These are phyloP conservation scores for Cladorrhinum sp. DNA, from an alignment of 2,329 filamentous ascomycete species.

Conservation along the genomic window DNA sequence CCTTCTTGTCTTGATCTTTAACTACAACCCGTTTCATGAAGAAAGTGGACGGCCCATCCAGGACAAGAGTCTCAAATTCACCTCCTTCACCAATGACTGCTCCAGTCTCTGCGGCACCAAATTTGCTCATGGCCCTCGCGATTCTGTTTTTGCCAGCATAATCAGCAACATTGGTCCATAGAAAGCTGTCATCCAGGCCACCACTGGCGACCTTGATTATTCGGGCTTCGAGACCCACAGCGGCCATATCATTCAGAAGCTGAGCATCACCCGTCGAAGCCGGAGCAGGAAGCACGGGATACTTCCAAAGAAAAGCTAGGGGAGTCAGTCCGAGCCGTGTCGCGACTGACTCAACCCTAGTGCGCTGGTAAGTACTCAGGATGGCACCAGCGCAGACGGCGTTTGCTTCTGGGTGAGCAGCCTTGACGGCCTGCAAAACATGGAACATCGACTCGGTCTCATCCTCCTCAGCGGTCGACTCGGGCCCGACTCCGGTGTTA, in stretches of 20 bases:
- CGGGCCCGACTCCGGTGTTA: background rate
- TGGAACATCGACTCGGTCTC: constrained; percentile 86
- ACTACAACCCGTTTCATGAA: constrained; percentile 72
- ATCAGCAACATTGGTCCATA: constrained; percentile 78
- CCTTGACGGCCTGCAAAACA: constrained; percentile 65
- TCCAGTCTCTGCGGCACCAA: constrained; percentile 62
- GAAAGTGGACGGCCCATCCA: constrained; percentile 71
- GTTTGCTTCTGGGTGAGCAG: constrained; percentile 73
- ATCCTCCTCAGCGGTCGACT: constrained; percentile 44
- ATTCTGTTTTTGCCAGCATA: constrained; percentile 45
- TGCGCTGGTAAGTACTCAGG: constrained; percentile 91
- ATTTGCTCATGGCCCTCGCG: constrained; percentile 58
- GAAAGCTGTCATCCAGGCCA: constrained; percentile 73
- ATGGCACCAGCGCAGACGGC: constrained; percentile 90
- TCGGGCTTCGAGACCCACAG: constrained; percentile 75
- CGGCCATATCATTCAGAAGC: constrained; percentile 78
- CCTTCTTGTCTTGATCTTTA: constrained; percentile 45
- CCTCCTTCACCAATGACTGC: constrained; percentile 88
- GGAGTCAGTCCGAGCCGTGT: constrained; percentile 77
- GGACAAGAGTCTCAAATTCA: constrained; percentile 89
- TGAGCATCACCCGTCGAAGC: constrained; percentile 41
- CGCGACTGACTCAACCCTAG: constrained; percentile 89
- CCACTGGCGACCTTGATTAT: constrained; percentile 95
- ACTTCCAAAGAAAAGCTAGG: constrained; percentile 90
- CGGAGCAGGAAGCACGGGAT: constrained; percentile 64